Evolutionary conservation across 805 yeast species (phyloP).

Genomic region (Tetrapisispora namnaoensis): DNA sequence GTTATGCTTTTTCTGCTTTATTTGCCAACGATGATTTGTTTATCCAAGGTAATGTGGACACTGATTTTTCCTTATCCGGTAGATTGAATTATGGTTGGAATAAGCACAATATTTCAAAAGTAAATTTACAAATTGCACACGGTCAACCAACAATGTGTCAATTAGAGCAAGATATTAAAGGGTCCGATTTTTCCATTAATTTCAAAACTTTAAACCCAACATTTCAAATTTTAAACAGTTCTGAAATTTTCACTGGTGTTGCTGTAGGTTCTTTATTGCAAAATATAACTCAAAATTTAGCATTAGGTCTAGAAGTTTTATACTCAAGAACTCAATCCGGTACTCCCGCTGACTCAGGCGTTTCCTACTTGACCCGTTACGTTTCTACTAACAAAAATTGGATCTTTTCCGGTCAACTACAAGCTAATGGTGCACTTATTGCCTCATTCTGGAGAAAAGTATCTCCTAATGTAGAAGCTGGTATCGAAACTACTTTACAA

Average conservation of each 20-base stretch:
- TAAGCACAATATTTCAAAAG: constrained; percentile 64
- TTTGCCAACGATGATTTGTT: constrained; percentile 80
- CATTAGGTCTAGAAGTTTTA: constrained; percentile 87
- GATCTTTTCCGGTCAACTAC: constrained; percentile 90
- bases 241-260: constrained; percentile 79
- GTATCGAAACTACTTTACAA: constrained; percentile 75
- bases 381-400: constrained; percentile 60
- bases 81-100: constrained; percentile 89
- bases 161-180: constrained; percentile 92
- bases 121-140: constrained; percentile 77
- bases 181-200: constrained; percentile 78
- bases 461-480: constrained; percentile 89
- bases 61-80: constrained; percentile 75
- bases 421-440: constrained; percentile 81
- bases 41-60: constrained; percentile 86
- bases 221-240: constrained; percentile 31
- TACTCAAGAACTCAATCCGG: constrained; percentile 64
- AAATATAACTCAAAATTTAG: constrained; percentile 70
- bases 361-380: constrained; percentile 84
- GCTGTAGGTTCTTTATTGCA: constrained; percentile 87
- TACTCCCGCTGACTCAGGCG: constrained; percentile 82
- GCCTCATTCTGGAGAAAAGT: constrained; percentile 93
- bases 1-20: constrained; percentile 84
- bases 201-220: constrained; percentile 88
- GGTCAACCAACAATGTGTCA: constrained; percentile 92